A percentile compares a stretch with the other conserved stretches of the same genome.
These are phyloP conservation scores for Candolleomyces aberdarensis DNA, from an alignment of 768 basidiomycete species.

Conservation along the genomic window DNA sequence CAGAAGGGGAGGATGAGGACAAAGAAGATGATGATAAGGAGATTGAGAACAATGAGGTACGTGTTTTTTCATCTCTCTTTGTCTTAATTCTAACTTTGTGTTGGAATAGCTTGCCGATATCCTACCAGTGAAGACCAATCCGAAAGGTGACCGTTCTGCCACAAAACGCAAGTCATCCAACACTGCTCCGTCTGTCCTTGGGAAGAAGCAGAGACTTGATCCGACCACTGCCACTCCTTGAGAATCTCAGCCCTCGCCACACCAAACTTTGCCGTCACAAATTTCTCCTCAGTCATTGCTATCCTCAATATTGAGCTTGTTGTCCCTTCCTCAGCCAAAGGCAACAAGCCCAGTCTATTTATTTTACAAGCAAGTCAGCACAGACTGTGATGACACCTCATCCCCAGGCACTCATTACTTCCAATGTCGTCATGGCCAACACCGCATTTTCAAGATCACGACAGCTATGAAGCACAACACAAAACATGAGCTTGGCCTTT, in stretches of 20 bases:
- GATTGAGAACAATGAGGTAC: not conserved
- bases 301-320: not conserved
- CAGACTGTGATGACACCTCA: not conserved
- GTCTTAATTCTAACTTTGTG: not conserved
- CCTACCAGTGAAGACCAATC: slow-evolving; percentile 9
- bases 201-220: not conserved
- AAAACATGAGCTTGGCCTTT: slow-evolving; percentile 10
- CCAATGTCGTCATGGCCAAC: slow-evolving; percentile 19
- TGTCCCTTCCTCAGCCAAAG: not conserved
- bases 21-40: not conserved
- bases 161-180: not conserved
- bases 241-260: too few species aligned
- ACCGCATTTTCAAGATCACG: slow-evolving; percentile 15
- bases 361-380: slow-evolving; percentile 11
- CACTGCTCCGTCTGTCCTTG: not conserved
- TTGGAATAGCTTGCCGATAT: slow-evolving; percentile 1
- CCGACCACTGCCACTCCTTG: not conserved
- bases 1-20: not conserved
- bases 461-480: slow-evolving; percentile 16
- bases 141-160: not conserved
- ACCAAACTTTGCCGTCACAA: not conserved
- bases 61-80: not conserved
- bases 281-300: not conserved
- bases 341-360: slow-evolving; percentile 11
- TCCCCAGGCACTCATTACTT: slow-evolving; percentile 15